Conservation (phyloP, 352 stramenopile species). For the Phytophthora sp. region DNA sequence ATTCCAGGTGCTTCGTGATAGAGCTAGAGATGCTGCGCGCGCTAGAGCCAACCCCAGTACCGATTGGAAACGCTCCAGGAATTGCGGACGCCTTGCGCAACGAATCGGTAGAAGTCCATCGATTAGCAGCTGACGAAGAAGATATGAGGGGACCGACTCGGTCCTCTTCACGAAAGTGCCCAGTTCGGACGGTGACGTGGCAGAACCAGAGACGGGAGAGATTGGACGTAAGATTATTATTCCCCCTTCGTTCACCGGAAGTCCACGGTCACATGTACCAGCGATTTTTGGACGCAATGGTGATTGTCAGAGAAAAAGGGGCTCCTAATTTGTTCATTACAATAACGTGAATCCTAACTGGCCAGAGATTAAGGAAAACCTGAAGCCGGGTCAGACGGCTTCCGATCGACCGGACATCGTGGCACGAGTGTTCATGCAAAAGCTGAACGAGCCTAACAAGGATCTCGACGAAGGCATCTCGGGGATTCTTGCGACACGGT, state of each 20-base stretch:
- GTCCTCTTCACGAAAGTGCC: not conserved
- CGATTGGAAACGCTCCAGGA: not conserved
- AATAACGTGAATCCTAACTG: conserved; percentile 59
- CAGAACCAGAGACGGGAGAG: not conserved
- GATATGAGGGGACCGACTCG: not conserved
- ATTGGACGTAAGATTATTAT: not conserved
- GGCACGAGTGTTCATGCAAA: conserved; percentile 29
- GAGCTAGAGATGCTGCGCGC: no score
- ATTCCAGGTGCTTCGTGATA: no score
- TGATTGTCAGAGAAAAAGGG: conserved; percentile 43
- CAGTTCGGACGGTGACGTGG: not conserved
- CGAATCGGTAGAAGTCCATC: no score
- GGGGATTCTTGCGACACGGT: conserved; percentile 15
- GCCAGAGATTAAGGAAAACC: conserved; percentile 39
- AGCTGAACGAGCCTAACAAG: conserved; percentile 22
- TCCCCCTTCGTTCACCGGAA: not conserved
- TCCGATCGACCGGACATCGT: conserved; percentile 29
- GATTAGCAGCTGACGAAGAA: not conserved
- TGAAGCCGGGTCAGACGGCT: conserved; percentile 10
- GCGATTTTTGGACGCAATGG: conserved; percentile 32
- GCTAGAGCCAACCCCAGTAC: not conserved
- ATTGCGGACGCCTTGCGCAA: not conserved
- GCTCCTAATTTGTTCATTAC: conserved; percentile 58
- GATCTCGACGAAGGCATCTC: conserved; percentile 40
- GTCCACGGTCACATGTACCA: not conserved